Evolutionary conservation across 768 basidiomycete genomes (phyloP), one percentile per base, ranked within the genome.

Genomic region (Mycena pura): DNA sequence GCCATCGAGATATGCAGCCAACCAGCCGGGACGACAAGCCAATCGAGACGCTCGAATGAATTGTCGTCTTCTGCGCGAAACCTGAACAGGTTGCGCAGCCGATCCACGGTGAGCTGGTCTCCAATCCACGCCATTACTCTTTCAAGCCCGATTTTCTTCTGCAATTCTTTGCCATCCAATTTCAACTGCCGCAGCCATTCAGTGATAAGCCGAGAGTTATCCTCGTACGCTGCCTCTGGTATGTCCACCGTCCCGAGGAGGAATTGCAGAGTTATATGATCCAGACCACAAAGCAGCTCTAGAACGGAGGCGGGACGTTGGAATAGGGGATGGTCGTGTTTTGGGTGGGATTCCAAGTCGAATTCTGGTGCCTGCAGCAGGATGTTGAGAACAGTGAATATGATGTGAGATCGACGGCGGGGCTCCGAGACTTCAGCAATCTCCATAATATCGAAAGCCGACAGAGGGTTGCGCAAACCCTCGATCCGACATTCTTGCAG

Each of bases 1-100:
- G 78, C 78, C 73, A 83, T 80, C 25, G 64, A 38, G 0, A 73
- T 58, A 54, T 83, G 80, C 15, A 83, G 72, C 79, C 78, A 83
- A 0, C 81, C 77, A 41, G 77, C 77, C 0, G 68, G 50, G 0
- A 66, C 47, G 1, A 77, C 40, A 5, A 76, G 55, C 62, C 68
- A 80, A 44, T 81, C 76, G 0, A 81, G 62, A 0, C 77, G 68
- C 10, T 82, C 76, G 61, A 71, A 78, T 0, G 75, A 72, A 32
- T 77, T 83, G 8, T 60, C 39, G 53, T 83, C 82, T n/a, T 78
- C 69, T 0, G 67, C 60, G 0, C 70, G 71, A 44, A 68, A 80
- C 14, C 70, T 69, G 48, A 69, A 77, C 3, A 83, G 68, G 0
- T 76, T 76, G 7, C 73, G 77, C 2, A 82, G 64, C 1, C 75